Conservation (phyloP, 148 eudicot species). For the Pouteria glomerata region DNA sequence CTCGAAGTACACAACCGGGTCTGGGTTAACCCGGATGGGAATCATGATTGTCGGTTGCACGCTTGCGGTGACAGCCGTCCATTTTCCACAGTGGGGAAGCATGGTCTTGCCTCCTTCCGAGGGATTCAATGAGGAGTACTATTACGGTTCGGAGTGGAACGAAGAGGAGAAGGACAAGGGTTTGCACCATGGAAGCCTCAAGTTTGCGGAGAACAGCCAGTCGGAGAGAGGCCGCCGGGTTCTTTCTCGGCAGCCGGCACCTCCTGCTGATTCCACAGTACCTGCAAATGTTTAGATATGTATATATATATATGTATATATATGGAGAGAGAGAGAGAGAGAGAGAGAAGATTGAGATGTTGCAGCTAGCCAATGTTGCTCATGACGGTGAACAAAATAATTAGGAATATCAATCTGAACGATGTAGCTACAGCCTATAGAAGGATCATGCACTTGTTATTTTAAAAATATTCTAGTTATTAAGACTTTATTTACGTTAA, state of each 20-base stretch:
- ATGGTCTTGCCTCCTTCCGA: conserved; percentile 28
- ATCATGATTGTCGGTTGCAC: conserved; percentile 21
- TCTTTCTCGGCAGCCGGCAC: conserved; percentile 2
- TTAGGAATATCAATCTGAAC: no score
- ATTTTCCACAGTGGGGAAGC: conserved; percentile 42
- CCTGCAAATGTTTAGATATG: background rate
- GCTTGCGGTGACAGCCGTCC: conserved; percentile 9
- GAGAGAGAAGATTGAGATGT: no score
- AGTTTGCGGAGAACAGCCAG: conserved; percentile 22
- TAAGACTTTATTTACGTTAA: no score
- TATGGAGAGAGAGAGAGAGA: no score
- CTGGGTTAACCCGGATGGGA: conserved; percentile 23
- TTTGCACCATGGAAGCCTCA: conserved; percentile 19
- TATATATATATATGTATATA: no score
- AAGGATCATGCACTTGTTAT: no score
- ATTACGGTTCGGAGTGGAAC: conserved; percentile 22
- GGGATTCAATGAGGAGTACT: conserved; percentile 19
- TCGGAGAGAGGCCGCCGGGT: conserved; percentile 27
- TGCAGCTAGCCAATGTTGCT: no score
- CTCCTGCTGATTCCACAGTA: conserved; percentile 6
- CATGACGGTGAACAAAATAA: no score
- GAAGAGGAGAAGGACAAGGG: conserved; percentile 26
- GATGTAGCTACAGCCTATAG: no score
- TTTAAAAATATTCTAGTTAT: no score
- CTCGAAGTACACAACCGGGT: background rate